A percentile compares a stretch with the other conserved stretches of the same genome.
Evolutionary conservation across 768 basidiomycete species (phyloP).

Genomic region (Trametes punicea): DNA sequence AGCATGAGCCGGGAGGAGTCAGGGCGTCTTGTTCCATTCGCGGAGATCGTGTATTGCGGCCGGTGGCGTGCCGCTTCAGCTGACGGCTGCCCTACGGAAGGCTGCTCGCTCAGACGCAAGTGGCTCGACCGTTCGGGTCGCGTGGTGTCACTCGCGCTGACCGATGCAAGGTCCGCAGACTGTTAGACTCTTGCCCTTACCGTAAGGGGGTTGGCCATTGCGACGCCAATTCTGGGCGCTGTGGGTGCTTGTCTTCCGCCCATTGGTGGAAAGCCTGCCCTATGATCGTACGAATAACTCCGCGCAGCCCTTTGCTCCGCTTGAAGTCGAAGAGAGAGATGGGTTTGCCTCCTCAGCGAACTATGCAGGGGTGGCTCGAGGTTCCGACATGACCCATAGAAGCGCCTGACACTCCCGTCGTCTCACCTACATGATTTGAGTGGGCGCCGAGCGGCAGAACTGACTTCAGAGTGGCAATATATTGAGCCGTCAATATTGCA

Average conservation of each 20-base stretch:
- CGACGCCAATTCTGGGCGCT: neutral
- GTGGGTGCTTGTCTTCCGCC: neutral
- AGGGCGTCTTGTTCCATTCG: slow-evolving; percentile 9
- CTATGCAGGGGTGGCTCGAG: no score
- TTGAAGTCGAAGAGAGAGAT: neutral
- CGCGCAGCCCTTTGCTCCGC: neutral
- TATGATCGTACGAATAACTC: neutral
- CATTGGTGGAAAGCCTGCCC: neutral
- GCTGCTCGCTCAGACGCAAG: neutral
- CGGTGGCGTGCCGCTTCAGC: slow-evolving; percentile 2
- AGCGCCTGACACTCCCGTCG: neutral
- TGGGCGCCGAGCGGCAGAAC: neutral
- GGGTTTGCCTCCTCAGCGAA: no score
- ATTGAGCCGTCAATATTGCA: slow-evolving; percentile 7
- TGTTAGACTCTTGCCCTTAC: neutral
- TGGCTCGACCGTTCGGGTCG: neutral
- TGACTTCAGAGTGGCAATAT: neutral
- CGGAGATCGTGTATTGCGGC: slow-evolving; percentile 3
- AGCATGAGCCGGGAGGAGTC: neutral
- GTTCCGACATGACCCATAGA: neutral
- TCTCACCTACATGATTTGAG: neutral
- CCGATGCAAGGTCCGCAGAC: neutral
- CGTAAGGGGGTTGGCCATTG: neutral
- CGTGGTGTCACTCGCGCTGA: neutral
- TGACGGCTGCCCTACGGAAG: neutral